phyloP scores from a whole-genome alignment of 1,139 yeast genomes.

The Taphrina communis region DNA sequence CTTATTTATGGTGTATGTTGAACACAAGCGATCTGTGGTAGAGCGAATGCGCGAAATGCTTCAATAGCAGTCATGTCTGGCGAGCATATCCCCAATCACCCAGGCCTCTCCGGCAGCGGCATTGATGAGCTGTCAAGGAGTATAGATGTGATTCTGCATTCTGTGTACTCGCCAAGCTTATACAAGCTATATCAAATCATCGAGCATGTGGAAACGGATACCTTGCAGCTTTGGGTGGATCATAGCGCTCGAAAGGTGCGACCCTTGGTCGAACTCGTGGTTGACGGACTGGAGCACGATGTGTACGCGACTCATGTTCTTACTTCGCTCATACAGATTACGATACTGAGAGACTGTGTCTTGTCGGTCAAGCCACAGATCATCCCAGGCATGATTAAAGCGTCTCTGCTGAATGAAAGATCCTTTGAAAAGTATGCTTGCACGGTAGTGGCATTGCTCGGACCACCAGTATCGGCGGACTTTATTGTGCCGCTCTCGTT shows the following conservation, averaged over 20 bases:
- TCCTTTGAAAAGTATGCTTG: conserved; percentile 20
- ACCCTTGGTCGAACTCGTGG: conserved; percentile 12
- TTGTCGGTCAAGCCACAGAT: conserved; percentile 1
- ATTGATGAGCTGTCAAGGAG: neutral
- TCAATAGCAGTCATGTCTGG: too few relatives aligned
- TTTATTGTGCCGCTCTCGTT: conserved; percentile 5
- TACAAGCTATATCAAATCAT: neutral
- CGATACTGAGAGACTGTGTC: conserved; percentile 1
- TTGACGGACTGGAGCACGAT: conserved; percentile 16
- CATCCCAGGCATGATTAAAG: conserved; percentile 6
- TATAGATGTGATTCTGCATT: conserved; percentile 4
- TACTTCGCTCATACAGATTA: neutral
- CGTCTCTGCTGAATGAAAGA: conserved; percentile 16
- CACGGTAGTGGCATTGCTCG: conserved; percentile 8
- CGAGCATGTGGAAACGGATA: neutral
- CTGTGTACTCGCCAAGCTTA: neutral
- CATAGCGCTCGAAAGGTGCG: neutral
- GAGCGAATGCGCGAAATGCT: too few relatives aligned
- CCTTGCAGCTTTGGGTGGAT: neutral
- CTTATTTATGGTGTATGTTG: neutral
- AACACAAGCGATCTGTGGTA: too few relatives aligned
- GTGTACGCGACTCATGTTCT: conserved; percentile 5
- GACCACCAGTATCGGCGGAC: conserved; percentile 1
- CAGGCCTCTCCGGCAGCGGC: neutral
- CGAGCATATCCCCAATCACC: too few relatives aligned